Conservation (phyloP, 2,329 filamentous ascomycete species). For the Venturia asperata region DNA sequence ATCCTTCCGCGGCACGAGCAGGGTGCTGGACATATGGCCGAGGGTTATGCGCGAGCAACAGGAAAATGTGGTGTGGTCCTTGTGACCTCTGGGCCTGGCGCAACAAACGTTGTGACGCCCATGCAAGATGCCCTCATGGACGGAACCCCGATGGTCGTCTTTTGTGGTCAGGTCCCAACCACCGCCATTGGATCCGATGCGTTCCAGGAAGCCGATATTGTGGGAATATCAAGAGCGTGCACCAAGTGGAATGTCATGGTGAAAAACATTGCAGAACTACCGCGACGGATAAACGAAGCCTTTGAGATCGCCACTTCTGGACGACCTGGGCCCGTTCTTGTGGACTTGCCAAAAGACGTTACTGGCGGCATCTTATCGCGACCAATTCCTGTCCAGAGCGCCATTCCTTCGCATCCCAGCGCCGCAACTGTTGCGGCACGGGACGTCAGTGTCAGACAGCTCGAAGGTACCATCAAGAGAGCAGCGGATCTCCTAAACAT, state of each 20-base stretch:
- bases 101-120: slow-evolving; percentile 92
- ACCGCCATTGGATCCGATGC: slow-evolving; percentile 88
- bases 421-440: slow-evolving; percentile 77
- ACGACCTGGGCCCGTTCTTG: slow-evolving; percentile 85
- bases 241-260: slow-evolving; percentile 99
- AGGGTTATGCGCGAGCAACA: slow-evolving; percentile 89
- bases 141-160: slow-evolving; percentile 92
- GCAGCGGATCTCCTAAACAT: slow-evolving; percentile 78
- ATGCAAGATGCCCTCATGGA: slow-evolving; percentile 95
- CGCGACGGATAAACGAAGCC: slow-evolving; percentile 90
- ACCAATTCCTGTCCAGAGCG: slow-evolving; percentile 72
- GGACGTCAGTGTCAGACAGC: slow-evolving; percentile 63
- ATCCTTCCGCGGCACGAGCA: slow-evolving; percentile 94
- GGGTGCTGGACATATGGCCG: slow-evolving; percentile 96
- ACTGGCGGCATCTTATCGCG: slow-evolving; percentile 76
- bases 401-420: slow-evolving; percentile 71
- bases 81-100: slow-evolving; percentile 92
- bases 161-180: slow-evolving; percentile 87
- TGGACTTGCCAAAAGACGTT: slow-evolving; percentile 94
- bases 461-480: slow-evolving; percentile 64
- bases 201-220: slow-evolving; percentile 92
- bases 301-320: slow-evolving; percentile 97
- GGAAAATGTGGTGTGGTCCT: slow-evolving; percentile 93
- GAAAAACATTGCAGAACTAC: slow-evolving; percentile 87
- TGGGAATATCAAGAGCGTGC: slow-evolving; percentile 89